phyloP scores from a whole-genome alignment of 176 grass and related monocot species.

The Rhynchospora pubera region DNA sequence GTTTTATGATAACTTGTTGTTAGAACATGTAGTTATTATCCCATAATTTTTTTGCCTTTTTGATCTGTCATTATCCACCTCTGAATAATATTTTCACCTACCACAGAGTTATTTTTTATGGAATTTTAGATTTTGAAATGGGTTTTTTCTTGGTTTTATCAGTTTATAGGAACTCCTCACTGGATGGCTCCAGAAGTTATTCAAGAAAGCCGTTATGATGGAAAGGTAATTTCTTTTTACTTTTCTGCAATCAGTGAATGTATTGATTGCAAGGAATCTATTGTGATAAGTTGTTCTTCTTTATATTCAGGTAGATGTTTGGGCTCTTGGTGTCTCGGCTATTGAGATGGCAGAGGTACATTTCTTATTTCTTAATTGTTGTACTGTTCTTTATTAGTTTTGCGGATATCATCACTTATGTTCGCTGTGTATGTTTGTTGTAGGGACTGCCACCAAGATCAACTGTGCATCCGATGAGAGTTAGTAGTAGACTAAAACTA shows the following conservation, averaged over 20 bases:
- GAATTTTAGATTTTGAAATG: neutral
- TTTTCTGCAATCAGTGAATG: neutral
- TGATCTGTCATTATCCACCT: neutral
- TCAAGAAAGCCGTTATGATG: constrained; percentile 99
- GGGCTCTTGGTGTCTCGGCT: constrained; percentile 97
- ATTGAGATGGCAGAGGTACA: constrained; percentile 99
- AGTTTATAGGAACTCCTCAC: constrained; percentile 99
- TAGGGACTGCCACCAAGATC: constrained; percentile 96
- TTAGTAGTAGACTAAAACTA: constrained; percentile 35
- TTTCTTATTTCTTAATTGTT: neutral
- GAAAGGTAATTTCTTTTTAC: constrained; percentile 49
- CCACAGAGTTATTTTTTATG: neutral
- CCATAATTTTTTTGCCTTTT: neutral
- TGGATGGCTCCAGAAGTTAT: constrained; percentile 99
- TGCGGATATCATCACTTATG: constrained; percentile 18
- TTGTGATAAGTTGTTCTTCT: constrained; percentile 10
- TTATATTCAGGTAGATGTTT: constrained; percentile 81
- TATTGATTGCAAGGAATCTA: constrained; percentile 13
- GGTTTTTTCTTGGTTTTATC: constrained; percentile 37
- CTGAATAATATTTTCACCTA: neutral
- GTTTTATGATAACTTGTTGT: neutral
- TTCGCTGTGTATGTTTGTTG: constrained; percentile 26
- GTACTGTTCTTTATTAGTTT: neutral
- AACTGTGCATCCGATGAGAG: constrained; percentile 98
- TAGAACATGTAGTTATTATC: neutral